Base-by-base conservation (phyloP, 78 protist species). In the Dictyostelium intermedium region DNA sequence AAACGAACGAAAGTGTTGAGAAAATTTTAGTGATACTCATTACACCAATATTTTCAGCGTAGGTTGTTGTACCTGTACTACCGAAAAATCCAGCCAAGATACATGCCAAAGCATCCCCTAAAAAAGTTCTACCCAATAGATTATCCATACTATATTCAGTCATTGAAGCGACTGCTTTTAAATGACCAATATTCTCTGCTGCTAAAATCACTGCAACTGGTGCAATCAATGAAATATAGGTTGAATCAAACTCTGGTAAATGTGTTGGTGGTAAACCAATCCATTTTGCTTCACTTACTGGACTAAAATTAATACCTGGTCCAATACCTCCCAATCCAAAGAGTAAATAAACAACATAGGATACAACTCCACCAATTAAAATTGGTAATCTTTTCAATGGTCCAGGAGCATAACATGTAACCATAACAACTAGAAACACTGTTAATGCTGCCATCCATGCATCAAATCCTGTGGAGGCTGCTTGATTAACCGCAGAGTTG, bases 11-110 rank as follows among this genome's bases (percentile, higher is more conserved):
- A 23, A 60, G 16, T 20, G 89, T 83, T n/a, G 81, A 66, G 16
- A 66, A 83, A 0, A 83, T 83, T 43, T 41, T 60, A 4, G 89
- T 83, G 2, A 83, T 66, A 83, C 89, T 83, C 89, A 83, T 83
- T n/a, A 83, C 89, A 83, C 89, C 89, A 66, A 83, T 83, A 16
- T 83, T 83, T 41, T 83, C 89, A 14, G 89, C 89, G 14, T 83
- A 83, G 3, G 89, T 83, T 0, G 89, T 83, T 18, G 89, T 83
- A 83, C 89, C 89, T 8, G 41, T 27, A 66, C 89, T 34, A 18
- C 89, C 89, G 13, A 16, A 60, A 13, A 35, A 13, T 13, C 77
- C 89, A 6, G 89, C 89, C 13, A 83, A 35, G 27, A 83, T 43
- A 27, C 79, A 66, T 20, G 89, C 89, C 5, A 83, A 14, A 1